Base-by-base conservation (phyloP, 2,329 filamentous ascomycete genomes). In the Colletotrichum theobromicola region DNA sequence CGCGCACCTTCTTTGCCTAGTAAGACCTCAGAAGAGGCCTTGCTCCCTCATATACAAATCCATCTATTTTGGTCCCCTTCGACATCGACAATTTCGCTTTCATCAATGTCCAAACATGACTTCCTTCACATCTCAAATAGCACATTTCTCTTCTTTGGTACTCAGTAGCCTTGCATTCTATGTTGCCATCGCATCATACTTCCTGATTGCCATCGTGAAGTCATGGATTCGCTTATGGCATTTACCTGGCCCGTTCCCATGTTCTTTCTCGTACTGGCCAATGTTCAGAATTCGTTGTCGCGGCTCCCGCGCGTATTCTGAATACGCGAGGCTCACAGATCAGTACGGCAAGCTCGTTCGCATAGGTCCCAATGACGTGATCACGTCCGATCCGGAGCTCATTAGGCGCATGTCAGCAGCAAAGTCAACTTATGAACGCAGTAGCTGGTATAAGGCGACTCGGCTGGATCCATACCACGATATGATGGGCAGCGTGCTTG, bases 371-470 rank as follows among this genome's bases (percentile, higher is more conserved):
- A 85, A 86, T 61, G 81, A 86, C 28, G 74, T 88, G 1, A 74
- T 85, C 5, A 86, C 83, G 0, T 79, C 80, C 21, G 86, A 88
- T 65, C 82, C 83, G 0, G 82, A 80, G 2, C 77, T 85, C 28
- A 69, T 87, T 7, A 81, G 83, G n/a, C 81, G 77, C 28, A 84
- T 87, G 78, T 82, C 80, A 6, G 80, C 79, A 2, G 84, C 82
- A 2, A 81, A 84, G 26, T 83, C 83, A 21, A 71, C 76, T 8
- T 87, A 87, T 71, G 79, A 75, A 1, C 83, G 84, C 1, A 81
- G 81, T 0, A 76, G 76, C 3, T 90, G 88, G 83, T 90, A 90
- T 78, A 81, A 85, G 73, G 86, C 84, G 7, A 83, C 87, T 61
- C 84, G 86, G 13, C 84, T 93, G 74, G 87, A 91, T 70, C 87